Evolutionary conservation across 345 rosid species (phyloP).

Genomic region (Durio zibethinus): DNA sequence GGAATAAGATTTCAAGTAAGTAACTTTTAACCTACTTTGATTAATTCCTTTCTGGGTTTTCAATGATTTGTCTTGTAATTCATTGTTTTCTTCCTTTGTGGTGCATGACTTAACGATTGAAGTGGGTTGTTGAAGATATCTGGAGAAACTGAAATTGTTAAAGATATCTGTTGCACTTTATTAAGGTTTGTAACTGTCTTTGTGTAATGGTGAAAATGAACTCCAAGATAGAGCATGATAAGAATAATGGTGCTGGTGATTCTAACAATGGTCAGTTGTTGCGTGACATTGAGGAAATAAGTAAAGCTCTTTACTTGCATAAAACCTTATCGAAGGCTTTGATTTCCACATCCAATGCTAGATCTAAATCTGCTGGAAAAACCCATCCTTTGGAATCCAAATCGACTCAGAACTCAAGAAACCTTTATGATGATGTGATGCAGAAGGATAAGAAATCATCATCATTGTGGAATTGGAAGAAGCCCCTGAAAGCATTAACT

Average conservation of each 20-base stretch:
- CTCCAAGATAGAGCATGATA: slow-evolving; percentile 30
- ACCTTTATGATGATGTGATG: slow-evolving; percentile 15
- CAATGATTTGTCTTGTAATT: neutral
- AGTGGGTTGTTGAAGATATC: slow-evolving; percentile 6
- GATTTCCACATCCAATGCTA: slow-evolving; percentile 34
- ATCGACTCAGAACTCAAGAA: slow-evolving; percentile 23
- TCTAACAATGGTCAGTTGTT: slow-evolving; percentile 48
- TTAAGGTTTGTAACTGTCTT: neutral
- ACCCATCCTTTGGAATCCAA: slow-evolving; percentile 26
- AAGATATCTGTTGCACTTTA: neutral
- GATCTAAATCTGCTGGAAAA: slow-evolving; percentile 48
- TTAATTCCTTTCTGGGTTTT: slow-evolving; percentile 9
- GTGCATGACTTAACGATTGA: neutral
- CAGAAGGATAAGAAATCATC: slow-evolving; percentile 46
- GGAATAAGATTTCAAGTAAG: slow-evolving; percentile 1
- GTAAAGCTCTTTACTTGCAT: slow-evolving; percentile 61
- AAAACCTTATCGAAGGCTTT: slow-evolving; percentile 37
- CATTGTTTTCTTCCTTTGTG: neutral
- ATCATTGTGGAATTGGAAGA: slow-evolving; percentile 74
- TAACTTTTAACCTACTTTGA: neutral
- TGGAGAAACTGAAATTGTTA: slow-evolving; percentile 5
- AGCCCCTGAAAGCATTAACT: slow-evolving; percentile 67
- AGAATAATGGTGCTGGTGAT: slow-evolving; percentile 25
- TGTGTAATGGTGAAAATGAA: slow-evolving; percentile 36
- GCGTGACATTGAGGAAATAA: slow-evolving; percentile 75